Evolutionary conservation across 108 stramenopile species (phyloP), one percentile per base, ranked within the genome.

Genomic region (Fragilariopsis cylindrus): DNA sequence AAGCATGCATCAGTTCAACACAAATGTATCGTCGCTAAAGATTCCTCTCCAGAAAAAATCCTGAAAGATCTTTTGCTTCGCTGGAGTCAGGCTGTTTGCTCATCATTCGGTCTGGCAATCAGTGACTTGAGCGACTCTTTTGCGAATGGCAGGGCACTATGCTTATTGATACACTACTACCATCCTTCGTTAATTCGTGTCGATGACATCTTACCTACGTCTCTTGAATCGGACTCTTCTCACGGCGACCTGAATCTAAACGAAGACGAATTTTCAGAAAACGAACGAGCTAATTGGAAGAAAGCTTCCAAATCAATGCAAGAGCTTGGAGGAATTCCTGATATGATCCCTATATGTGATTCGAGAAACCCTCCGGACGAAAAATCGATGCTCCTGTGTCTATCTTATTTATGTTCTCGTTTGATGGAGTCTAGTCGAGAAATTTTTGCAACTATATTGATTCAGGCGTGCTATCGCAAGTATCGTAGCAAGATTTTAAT

Each of bases 81-180:
- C 18, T 98, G 97, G 97, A 92, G 89, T 54, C 79, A 94, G 47
- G 80, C 86, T 1, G 88, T 98, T 3, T 94, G 89, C 68, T 82
- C 86, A n/a, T 75, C 69, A 40, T 96, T 89, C 60, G 88, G 89
- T 12, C 16, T 92, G 19, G 48, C 77, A 0, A 81, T 98, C 15
- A 43, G 64, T 16, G 90, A 97, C 74, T 88, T 96, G 55, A 87
- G 94, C 9, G 75, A 81, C 2, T 92, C 90, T 18, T 95, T 98
- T 63, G 87, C 91, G 18, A 93, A 97, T 70, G 97, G 97, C 7
- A 89, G 72, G 18, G 93, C 83, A 9, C 70, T 97, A 19, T 97
- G 96, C 72, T 75, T 92, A 7, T 80, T 98, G 43, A 71, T 98
- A 16, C 92, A 96, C 76, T 94, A 91, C 79, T 98, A 98, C 69